Percentiles rank a stretch among this genome's conserved stretches.
Evolutionary conservation across 2,329 filamentous ascomycete species (phyloP).

Genomic region (Cercospora berteroae): DNA sequence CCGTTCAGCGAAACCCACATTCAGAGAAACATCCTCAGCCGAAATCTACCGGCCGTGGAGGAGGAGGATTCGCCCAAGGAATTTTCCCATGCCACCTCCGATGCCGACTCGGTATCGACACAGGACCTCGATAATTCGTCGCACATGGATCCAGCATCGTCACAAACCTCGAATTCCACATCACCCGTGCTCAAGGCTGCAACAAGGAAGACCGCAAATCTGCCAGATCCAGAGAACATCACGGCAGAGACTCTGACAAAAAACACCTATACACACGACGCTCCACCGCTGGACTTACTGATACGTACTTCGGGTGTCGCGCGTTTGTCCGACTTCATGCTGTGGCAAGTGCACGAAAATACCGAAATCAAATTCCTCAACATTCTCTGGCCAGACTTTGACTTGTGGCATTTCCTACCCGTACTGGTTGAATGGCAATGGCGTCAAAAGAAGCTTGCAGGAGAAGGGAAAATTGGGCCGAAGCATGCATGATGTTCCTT

Average conservation of each 20-base stretch:
- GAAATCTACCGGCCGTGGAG: slow-evolving; percentile 43
- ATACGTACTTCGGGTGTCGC: slow-evolving; percentile 91
- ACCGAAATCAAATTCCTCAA: slow-evolving; percentile 91
- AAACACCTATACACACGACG: slow-evolving; percentile 83
- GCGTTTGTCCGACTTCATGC: slow-evolving; percentile 93
- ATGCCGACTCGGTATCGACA: slow-evolving; percentile 30
- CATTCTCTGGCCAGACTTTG: slow-evolving; percentile 94
- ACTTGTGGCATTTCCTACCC: slow-evolving; percentile 87
- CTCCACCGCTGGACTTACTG: slow-evolving; percentile 86
- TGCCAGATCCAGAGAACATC: slow-evolving; percentile 82
- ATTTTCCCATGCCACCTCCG: slow-evolving; percentile 18
- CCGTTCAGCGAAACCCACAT: slow-evolving; percentile 88
- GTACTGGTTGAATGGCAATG: slow-evolving; percentile 89
- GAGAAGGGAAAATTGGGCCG: slow-evolving; percentile 21
- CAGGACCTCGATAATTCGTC: slow-evolving; percentile 33
- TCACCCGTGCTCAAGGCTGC: slow-evolving; percentile 41
- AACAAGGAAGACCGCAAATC: slow-evolving; percentile 13
- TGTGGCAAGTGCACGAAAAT: slow-evolving; percentile 94
- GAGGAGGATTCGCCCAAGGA: slow-evolving; percentile 32
- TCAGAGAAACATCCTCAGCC: slow-evolving; percentile 70
- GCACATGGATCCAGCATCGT: slow-evolving; percentile 40
- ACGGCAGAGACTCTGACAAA: slow-evolving; percentile 75
- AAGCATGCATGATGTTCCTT: slow-evolving; percentile 12
- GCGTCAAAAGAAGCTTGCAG: slow-evolving; percentile 49
- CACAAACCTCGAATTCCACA: slow-evolving; percentile 39